Evolutionary conservation across 768 basidiomycete genomes (phyloP), one percentile per base, ranked within the genome.

Genomic region (Plicaturopsis crispa): DNA sequence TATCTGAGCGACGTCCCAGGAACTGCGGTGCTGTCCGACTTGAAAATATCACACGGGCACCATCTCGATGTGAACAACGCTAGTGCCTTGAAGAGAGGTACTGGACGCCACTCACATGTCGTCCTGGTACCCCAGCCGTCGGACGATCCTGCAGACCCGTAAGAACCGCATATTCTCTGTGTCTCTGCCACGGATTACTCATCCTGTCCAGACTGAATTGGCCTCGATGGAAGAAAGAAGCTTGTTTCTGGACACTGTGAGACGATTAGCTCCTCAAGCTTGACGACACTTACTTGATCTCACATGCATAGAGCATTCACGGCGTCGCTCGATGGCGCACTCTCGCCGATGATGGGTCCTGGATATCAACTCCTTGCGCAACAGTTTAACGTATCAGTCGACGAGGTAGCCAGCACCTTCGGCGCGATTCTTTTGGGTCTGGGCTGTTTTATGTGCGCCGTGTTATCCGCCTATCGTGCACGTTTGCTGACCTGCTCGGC

Each of bases 161-260:
- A 33, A 26, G 63, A 53, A 17, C 28, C 34, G 28, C n/a, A 4
- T 13, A 4, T 4, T 16, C 6, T 12, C 30, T 26, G n/a, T n/a
- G n/a, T n/a, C n/a, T n/a, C n/a, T n/a, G n/a, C n/a, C n/a, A n/a
- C n/a, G n/a, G n/a, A n/a, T n/a, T n/a, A n/a, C n/a, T n/a, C n/a
- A n/a, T 36, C 36, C 26, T 45, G 36, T 4, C 11, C 33, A 65
- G 61, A 10, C 38, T 68, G 21, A 69, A 69, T 40, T 69, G 67
- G 67, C 64, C 67, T 6, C 43, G 50, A 36, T 69, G 66, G 67
- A 64, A 61, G 51, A 69, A 69, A 37, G 67, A 69, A 40, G 61
- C 63, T 1, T 65, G 66, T 43, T 68, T 69, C 47, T 68, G 66
- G 64, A 63, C 66, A 8, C 44, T 68, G 66, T 65, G 39, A 31